Evolutionary conservation across 768 basidiomycete genomes (phyloP).

Genomic region (Rhodotorula sphaerocarpa): DNA sequence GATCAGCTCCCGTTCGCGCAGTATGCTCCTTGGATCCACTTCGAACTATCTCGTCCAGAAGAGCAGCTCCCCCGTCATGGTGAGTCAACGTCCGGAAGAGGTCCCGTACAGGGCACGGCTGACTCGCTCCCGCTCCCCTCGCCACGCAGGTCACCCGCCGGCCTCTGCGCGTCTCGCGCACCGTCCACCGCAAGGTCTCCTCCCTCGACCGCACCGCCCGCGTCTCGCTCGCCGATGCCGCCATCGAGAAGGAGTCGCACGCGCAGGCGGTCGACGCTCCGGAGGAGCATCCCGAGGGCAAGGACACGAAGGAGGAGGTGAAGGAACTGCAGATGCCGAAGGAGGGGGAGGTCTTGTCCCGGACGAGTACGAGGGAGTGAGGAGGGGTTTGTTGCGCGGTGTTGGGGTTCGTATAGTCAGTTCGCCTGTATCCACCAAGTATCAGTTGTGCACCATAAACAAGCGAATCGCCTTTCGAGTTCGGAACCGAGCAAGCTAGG

Average conservation of each 20-base stretch:
- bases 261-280: conserved; percentile 29
- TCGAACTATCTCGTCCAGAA: conserved; percentile 38
- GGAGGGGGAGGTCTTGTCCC: neutral
- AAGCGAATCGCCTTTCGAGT: too few relatives aligned
- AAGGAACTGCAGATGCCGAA: neutral
- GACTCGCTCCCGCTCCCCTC: neutral
- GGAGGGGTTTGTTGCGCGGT: neutral
- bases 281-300: conserved; percentile 1
- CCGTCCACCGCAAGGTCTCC: conserved; percentile 28
- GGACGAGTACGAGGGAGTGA: neutral
- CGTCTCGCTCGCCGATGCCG: conserved; percentile 30
- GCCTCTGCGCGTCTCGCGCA: conserved; percentile 29
- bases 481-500: too few relatives aligned
- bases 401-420: neutral
- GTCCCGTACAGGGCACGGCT: too few relatives aligned
- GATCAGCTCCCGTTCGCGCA: neutral
- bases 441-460: too few relatives aligned
- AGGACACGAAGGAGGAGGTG: neutral
- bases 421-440: too few relatives aligned
- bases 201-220: conserved; percentile 32
- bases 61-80: conserved; percentile 29
- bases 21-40: conserved; percentile 37
- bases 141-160: conserved; percentile 34
- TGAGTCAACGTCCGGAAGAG: neutral
- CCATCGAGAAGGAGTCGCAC: conserved; percentile 35